These are phyloP conservation scores for Fusarium musae DNA, from an alignment of 2,329 filamentous ascomycete genomes.

Conservation along the genomic window DNA sequence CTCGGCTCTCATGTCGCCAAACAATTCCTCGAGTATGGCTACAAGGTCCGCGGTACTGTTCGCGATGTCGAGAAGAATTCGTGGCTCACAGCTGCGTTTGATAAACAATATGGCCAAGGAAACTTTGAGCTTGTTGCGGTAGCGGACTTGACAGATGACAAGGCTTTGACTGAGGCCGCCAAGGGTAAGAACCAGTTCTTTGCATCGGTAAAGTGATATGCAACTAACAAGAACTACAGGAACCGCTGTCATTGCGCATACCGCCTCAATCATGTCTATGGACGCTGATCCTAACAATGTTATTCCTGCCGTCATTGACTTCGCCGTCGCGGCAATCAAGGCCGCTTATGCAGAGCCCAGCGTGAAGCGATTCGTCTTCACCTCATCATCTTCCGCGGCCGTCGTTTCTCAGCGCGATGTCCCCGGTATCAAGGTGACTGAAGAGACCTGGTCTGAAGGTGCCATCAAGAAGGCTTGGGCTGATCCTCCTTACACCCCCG, in stretches of 20 bases:
- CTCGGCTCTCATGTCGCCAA: slow-evolving; percentile 55
- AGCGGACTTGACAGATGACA: slow-evolving; percentile 46
- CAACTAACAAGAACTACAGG: slow-evolving; percentile 3
- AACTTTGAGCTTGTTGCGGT: slow-evolving; percentile 50
- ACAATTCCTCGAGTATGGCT: slow-evolving; percentile 53
- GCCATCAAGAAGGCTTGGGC: slow-evolving; percentile 50
- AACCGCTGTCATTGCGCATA: slow-evolving; percentile 50
- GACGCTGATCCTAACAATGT: slow-evolving; percentile 52
- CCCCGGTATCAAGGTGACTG: slow-evolving; percentile 4
- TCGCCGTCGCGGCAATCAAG: slow-evolving; percentile 47
- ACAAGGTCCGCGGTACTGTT: slow-evolving; percentile 57
- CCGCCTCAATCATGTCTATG: slow-evolving; percentile 50
- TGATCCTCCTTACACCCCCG: slow-evolving; percentile 48
- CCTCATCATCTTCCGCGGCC: slow-evolving; percentile 26
- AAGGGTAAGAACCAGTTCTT: slow-evolving; percentile 28
- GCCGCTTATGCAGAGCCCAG: slow-evolving; percentile 48
- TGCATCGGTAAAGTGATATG: rapidly evolving
- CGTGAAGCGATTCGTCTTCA: slow-evolving; percentile 53
- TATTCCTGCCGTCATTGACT: slow-evolving; percentile 49
- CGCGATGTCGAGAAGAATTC: slow-evolving; percentile 49
- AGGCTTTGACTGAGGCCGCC: slow-evolving; percentile 44
- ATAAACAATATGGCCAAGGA: slow-evolving; percentile 48
- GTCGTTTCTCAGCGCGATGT: not conserved
- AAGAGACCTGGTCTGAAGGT: slow-evolving; percentile 49
- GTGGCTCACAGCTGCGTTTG: slow-evolving; percentile 47